These are phyloP conservation scores for Juncus effusus DNA, from an alignment of 176 grass and related monocot species.

Conservation along the genomic window DNA sequence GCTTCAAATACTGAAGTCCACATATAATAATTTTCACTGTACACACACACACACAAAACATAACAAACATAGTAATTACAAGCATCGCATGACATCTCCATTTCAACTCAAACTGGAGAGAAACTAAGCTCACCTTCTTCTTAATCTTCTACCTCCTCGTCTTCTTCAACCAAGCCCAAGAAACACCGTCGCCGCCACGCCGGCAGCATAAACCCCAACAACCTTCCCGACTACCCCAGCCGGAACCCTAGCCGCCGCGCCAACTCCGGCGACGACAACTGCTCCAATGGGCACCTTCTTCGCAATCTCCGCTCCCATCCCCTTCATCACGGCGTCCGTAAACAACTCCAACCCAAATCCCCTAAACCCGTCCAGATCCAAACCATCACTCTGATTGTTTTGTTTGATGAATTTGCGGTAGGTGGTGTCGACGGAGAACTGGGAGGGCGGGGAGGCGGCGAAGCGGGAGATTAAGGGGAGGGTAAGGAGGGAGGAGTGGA, in stretches of 20 bases:
- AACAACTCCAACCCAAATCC: slow-evolving; percentile 52
- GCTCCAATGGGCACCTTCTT: slow-evolving; percentile 40
- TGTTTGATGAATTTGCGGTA: slow-evolving; percentile 24
- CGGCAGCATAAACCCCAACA: slow-evolving; percentile 51
- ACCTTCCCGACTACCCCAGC: slow-evolving; percentile 39
- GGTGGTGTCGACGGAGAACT: slow-evolving; percentile 41
- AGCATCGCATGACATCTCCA: slow-evolving; percentile 2
- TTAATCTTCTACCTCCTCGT: slow-evolving; percentile 15
- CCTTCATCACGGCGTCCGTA: slow-evolving; percentile 41
- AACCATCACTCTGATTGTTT: background rate
- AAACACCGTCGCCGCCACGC: slow-evolving; percentile 55
- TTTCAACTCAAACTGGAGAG: background rate
- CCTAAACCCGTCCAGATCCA: slow-evolving; percentile 34
- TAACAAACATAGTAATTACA: no score
- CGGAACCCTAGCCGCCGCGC: slow-evolving; percentile 28
- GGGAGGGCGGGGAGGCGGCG: slow-evolving; percentile 32
- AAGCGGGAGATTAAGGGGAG: slow-evolving; percentile 48
- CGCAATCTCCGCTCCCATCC: slow-evolving; percentile 40
- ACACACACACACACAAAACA: no score
- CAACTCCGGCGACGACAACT: slow-evolving; percentile 47
- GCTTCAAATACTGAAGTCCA: no score
- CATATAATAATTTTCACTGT: no score
- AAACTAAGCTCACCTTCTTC: background rate
- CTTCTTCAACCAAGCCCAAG: slow-evolving; percentile 51
- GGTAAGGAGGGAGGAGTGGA: slow-evolving; percentile 39